These are phyloP conservation scores for Pyricularia grisea DNA, from an alignment of 2,329 filamentous ascomycete species.

Conservation along the genomic window DNA sequence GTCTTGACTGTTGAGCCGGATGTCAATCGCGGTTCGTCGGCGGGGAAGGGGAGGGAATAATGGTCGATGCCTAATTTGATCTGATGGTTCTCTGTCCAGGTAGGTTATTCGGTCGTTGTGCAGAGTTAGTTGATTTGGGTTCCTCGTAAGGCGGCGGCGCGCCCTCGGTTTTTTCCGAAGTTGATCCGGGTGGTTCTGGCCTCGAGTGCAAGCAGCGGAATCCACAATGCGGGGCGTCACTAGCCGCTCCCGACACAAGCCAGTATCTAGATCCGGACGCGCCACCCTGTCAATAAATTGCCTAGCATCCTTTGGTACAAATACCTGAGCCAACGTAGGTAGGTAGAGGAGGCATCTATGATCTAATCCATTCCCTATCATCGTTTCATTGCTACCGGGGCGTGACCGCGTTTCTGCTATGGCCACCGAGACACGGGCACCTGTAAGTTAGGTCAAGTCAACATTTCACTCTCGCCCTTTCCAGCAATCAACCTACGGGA, in stretches of 20 bases:
- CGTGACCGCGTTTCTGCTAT: background rate
- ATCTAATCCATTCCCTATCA: background rate
- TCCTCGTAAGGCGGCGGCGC: background rate
- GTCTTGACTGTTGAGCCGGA: background rate
- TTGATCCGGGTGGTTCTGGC: background rate
- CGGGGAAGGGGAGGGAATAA: background rate
- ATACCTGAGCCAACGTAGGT: background rate
- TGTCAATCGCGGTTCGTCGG: background rate
- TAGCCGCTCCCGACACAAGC: background rate
- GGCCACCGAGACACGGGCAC: background rate
- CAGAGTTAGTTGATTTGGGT: background rate
- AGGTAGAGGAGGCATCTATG: background rate
- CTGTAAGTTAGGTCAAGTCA: too few relatives aligned
- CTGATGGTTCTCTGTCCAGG: background rate
- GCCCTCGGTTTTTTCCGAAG: background rate
- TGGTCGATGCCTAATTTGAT: background rate
- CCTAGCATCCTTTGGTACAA: background rate
- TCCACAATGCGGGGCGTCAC: background rate
- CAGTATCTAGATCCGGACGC: background rate
- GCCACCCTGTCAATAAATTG: background rate
- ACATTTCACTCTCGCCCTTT: too few relatives aligned
- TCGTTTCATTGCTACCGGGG: background rate
- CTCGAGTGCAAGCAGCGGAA: background rate
- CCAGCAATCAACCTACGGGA: too few relatives aligned
- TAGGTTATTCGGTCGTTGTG: background rate